Percentiles rank a stretch among this genome's conserved stretches.
phyloP scores from a whole-genome alignment of 2,329 filamentous ascomycete species.

The Neurospora crassa region DNA sequence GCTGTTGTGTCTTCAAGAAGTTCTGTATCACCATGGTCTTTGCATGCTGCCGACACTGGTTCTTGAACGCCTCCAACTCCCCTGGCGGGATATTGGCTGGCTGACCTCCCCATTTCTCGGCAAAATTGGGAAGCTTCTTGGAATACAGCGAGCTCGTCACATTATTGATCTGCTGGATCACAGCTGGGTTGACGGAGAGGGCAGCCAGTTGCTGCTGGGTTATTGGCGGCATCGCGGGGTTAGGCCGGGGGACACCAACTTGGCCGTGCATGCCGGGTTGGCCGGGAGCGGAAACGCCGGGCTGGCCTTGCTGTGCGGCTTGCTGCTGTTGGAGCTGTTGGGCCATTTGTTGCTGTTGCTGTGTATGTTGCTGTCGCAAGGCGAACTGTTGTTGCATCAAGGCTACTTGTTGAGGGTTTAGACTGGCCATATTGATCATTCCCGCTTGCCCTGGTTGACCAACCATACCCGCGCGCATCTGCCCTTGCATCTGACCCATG shows the following conservation, averaged over 20 bases:
- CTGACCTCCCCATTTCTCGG: slow-evolving; percentile 29
- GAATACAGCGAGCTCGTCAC: slow-evolving; percentile 25
- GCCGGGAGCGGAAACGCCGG: slow-evolving; percentile 12
- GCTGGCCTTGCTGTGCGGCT: slow-evolving; percentile 6
- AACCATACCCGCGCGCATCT: slow-evolving; percentile 23
- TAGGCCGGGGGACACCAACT: not conserved
- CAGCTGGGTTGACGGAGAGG: slow-evolving; percentile 7
- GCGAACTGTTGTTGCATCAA: slow-evolving; percentile 20
- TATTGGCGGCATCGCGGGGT: not conserved
- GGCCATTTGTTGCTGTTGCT: slow-evolving; percentile 14
- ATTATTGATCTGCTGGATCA: slow-evolving; percentile 12
- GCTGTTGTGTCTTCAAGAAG: slow-evolving; percentile 7
- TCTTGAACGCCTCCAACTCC: slow-evolving; percentile 34
- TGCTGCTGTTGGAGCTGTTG: slow-evolving; percentile 16
- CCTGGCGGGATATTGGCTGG: slow-evolving; percentile 38
- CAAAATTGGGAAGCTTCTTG: slow-evolving; percentile 26
- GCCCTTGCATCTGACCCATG: slow-evolving; percentile 30
- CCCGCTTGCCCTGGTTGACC: slow-evolving; percentile 11
- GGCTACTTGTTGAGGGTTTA: slow-evolving; percentile 21
- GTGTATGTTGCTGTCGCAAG: slow-evolving; percentile 20
- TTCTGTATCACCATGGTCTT: slow-evolving; percentile 24
- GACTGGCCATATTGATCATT: slow-evolving; percentile 34
- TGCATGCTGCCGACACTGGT: slow-evolving; percentile 30
- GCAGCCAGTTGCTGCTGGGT: not conserved
- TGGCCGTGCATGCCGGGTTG: slow-evolving; percentile 27